Conservation (phyloP, 441 rosid genomes). For the Pelargonium australe region DNA sequence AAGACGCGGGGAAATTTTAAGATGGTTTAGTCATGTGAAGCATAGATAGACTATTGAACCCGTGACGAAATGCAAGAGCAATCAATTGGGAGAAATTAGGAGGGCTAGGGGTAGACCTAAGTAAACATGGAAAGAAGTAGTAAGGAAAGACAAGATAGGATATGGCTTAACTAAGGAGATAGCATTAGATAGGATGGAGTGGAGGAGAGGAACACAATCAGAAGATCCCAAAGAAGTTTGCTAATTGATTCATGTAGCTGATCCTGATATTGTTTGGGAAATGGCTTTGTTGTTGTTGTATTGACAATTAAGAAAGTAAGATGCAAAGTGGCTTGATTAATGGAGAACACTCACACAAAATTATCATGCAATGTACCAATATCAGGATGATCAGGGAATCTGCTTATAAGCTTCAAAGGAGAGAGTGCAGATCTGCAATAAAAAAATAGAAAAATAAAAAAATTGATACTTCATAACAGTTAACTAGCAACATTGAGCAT, state of each 20-base stretch:
- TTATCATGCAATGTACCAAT: constrained; percentile 89
- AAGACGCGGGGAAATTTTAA: too few relatives aligned
- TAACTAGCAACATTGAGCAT: constrained; percentile 10
- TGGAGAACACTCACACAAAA: constrained; percentile 60
- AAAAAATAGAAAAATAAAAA: constrained; percentile 5
- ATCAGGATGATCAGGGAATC: constrained; percentile 84
- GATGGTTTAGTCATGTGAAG: too few relatives aligned
- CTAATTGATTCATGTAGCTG: background rate
- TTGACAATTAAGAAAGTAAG: constrained; percentile 13
- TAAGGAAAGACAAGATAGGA: too few relatives aligned
- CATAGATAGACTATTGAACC: too few relatives aligned
- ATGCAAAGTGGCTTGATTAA: constrained; percentile 12
- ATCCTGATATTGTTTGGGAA: background rate
- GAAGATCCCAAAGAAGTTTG: too few relatives aligned
- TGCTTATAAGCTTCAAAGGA: constrained; percentile 70
- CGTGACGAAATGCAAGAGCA: too few relatives aligned
- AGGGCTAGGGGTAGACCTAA: too few relatives aligned
- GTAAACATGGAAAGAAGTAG: too few relatives aligned
- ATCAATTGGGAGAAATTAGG: too few relatives aligned
- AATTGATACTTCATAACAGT: constrained; percentile 13
- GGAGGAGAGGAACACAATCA: too few relatives aligned
- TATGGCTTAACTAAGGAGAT: too few relatives aligned
- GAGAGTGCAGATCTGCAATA: constrained; percentile 64
- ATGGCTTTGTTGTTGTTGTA: background rate
- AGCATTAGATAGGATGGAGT: too few relatives aligned